Conservation (phyloP, 179 eudicot genomes). For the Silene coronaria region DNA sequence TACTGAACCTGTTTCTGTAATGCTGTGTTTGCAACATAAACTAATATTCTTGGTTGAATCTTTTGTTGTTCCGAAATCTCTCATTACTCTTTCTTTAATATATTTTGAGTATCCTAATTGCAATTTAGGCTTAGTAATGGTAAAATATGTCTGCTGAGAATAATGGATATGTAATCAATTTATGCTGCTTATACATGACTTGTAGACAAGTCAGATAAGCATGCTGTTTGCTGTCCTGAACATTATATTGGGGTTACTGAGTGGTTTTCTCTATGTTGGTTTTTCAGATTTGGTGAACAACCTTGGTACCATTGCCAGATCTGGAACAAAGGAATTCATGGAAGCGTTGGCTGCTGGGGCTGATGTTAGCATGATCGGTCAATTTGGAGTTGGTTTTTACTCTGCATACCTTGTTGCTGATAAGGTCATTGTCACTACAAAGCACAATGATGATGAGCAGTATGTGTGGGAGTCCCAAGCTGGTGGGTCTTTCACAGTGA, state of each 20-base stretch:
- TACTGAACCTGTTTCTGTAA: not conserved
- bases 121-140: no score
- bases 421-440: conserved; percentile 51
- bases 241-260: not conserved
- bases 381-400: conserved; percentile 51
- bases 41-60: not conserved
- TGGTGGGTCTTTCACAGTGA: conserved; percentile 68
- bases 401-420: conserved; percentile 53
- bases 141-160: no score
- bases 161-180: no score
- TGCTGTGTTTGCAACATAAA: not conserved
- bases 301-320: conserved; percentile 48
- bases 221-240: no score
- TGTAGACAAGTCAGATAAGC: no score
- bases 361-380: conserved; percentile 56
- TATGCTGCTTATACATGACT: no score
- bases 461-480: conserved; percentile 74
- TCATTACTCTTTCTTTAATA: no score
- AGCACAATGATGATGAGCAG: conserved; percentile 70
- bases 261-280: not conserved
- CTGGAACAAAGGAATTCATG: conserved; percentile 51
- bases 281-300: conserved; percentile 47
- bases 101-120: no score
- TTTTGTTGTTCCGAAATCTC: no score
- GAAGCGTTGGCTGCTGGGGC: conserved; percentile 52